These are phyloP conservation scores for Salvia rosmarinus DNA, from an alignment of 257 asterid species.

Conservation along the genomic window DNA sequence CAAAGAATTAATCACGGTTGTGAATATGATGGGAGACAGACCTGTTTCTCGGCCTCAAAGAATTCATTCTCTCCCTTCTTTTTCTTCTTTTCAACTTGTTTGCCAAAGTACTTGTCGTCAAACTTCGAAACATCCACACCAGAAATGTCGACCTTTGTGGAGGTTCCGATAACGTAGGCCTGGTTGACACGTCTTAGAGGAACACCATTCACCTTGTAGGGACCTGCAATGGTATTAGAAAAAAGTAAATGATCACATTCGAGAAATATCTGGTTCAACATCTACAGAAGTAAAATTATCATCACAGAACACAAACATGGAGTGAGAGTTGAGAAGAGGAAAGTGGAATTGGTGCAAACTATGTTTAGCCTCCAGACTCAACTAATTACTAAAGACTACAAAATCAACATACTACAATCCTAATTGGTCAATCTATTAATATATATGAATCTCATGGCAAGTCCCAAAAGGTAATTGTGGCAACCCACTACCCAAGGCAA, in stretches of 20 bases:
- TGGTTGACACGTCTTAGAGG: slow-evolving; percentile 74
- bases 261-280: no score
- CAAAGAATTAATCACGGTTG: background rate
- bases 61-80: slow-evolving; percentile 60
- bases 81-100: slow-evolving; percentile 58
- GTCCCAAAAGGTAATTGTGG: slow-evolving; percentile 39
- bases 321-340: background rate
- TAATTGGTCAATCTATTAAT: no score
- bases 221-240: slow-evolving; percentile 40
- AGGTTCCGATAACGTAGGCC: slow-evolving; percentile 65
- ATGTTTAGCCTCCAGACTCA: background rate
- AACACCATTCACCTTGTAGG: slow-evolving; percentile 70
- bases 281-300: no score
- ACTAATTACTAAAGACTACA: no score
- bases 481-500: slow-evolving; percentile 42
- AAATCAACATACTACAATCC: no score
- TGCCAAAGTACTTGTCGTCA: slow-evolving; percentile 66
- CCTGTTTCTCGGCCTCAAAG: slow-evolving; percentile 61
- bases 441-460: slow-evolving; percentile 42
- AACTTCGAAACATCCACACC: slow-evolving; percentile 55
- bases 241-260: background rate
- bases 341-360: no score
- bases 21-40: background rate
- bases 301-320: no score
- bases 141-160: slow-evolving; percentile 61